phyloP scores from a whole-genome alignment of 2,329 filamentous ascomycete species.

The Penicillium sp. region DNA sequence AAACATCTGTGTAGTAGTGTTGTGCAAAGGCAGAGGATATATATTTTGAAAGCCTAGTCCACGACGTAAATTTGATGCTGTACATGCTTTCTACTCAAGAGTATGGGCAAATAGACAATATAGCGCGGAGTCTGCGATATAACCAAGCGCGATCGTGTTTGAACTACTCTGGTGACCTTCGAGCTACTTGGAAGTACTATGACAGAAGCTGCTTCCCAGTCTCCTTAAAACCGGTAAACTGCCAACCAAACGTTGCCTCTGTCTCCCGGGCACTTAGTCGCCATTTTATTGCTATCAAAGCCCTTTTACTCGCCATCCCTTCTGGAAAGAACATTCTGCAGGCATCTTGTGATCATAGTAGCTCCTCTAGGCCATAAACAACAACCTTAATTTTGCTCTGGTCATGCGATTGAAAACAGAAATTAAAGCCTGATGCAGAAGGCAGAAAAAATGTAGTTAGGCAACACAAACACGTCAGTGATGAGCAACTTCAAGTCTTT shows the following conservation, averaged over 20 bases:
- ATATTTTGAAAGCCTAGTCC: too few species aligned
- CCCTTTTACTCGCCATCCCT: background rate
- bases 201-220: background rate
- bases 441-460: background rate
- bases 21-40: too few species aligned
- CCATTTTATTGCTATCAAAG: background rate
- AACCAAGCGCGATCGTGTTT: background rate
- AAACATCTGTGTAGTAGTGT: background rate
- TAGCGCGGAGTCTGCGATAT: background rate
- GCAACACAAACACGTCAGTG: background rate
- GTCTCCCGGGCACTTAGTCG: background rate
- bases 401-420: background rate
- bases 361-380: too few species aligned
- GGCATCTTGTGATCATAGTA: background rate
- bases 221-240: background rate
- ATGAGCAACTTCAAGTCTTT: background rate
- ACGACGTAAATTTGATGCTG: too few species aligned
- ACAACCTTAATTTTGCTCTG: too few species aligned
- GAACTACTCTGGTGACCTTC: background rate
- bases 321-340: background rate
- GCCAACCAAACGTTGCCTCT: background rate
- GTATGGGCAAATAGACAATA: background rate
- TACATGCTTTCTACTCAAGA: too few species aligned
- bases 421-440: background rate
- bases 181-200: background rate